A percentile compares a stretch with the other conserved stretches of the same genome.
phyloP scores from a whole-genome alignment of 192 early-diverging fungal genomes.

The Podila verticillata region DNA sequence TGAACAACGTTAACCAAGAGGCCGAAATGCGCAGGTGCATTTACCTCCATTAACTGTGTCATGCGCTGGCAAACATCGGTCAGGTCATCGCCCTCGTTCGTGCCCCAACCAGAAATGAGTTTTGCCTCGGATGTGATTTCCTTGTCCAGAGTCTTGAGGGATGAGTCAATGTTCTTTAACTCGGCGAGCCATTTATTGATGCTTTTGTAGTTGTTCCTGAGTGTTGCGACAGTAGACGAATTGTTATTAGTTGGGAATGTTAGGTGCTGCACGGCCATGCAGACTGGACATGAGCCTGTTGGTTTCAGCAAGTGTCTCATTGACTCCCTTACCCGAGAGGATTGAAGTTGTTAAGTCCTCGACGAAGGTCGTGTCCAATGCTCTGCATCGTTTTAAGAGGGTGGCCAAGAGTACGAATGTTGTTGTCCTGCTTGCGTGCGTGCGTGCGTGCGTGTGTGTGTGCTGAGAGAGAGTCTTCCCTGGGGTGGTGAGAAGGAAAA shows the following conservation, averaged over 20 bases:
- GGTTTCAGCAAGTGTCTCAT: neutral
- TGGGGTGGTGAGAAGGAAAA: neutral
- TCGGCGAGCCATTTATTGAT: constrained; percentile 53
- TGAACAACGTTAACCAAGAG: neutral
- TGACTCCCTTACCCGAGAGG: constrained; percentile 19
- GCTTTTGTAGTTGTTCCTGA: constrained; percentile 45
- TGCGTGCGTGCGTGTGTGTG: neutral
- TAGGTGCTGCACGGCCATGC: too few relatives aligned
- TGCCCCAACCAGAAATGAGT: constrained; percentile 45
- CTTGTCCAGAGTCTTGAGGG: constrained; percentile 45
- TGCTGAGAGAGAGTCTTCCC: neutral
- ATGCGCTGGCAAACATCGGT: constrained; percentile 49
- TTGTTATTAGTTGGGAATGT: neutral
- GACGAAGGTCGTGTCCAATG: constrained; percentile 47
- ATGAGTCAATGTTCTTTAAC: constrained; percentile 48
- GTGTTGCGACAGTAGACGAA: neutral
- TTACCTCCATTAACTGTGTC: constrained; percentile 53
- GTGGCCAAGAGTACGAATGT: neutral
- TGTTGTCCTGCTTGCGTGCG: neutral
- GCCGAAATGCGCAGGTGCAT: neutral
- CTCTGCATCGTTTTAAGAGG: constrained; percentile 28
- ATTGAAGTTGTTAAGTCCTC: constrained; percentile 47
- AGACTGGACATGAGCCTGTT: neutral
- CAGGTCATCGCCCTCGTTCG: constrained; percentile 47
- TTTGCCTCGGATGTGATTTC: constrained; percentile 38